phyloP scores from a whole-genome alignment of 352 stramenopile species.

The Phytophthora lateralis region DNA sequence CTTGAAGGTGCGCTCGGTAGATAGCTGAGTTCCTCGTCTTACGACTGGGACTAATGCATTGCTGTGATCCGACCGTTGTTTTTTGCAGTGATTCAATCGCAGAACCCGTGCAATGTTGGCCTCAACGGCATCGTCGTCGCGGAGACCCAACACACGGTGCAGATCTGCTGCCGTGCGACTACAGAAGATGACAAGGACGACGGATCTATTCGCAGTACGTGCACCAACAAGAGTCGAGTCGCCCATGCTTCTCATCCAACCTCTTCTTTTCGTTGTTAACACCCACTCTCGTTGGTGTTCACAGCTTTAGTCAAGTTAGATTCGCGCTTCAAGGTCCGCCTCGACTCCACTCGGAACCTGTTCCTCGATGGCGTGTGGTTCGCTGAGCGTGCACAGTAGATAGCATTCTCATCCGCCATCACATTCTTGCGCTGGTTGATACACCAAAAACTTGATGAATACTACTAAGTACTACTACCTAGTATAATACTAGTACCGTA shows the following conservation, averaged over 20 bases:
- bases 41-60: background rate
- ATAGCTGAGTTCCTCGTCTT: background rate
- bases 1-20: conserved; percentile 52
- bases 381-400: conserved; percentile 27
- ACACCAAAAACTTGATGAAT: too few relatives aligned
- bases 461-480: too few relatives aligned
- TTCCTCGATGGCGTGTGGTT: conserved; percentile 61
- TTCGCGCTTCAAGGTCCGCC: conserved; percentile 43
- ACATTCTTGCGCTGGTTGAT: too few relatives aligned
- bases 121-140: conserved; percentile 62
- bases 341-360: conserved; percentile 44
- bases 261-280: conserved; percentile 3
- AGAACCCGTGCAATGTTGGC: conserved; percentile 64
- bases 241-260: background rate
- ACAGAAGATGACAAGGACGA: conserved; percentile 8
- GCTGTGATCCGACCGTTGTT: background rate
- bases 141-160: conserved; percentile 62
- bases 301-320: conserved; percentile 57
- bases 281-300: background rate
- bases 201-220: conserved; percentile 63
- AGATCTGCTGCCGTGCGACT: conserved; percentile 52
- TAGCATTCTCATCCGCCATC: too few relatives aligned
- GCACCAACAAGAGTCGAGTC: background rate
- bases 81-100: conserved; percentile 53
- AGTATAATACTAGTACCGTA: too few relatives aligned